A percentile compares a stretch with the other conserved stretches of the same genome.
Conservation (phyloP, 1,284 basidiomycete genomes). For the Ustilago bromivora region DNA sequence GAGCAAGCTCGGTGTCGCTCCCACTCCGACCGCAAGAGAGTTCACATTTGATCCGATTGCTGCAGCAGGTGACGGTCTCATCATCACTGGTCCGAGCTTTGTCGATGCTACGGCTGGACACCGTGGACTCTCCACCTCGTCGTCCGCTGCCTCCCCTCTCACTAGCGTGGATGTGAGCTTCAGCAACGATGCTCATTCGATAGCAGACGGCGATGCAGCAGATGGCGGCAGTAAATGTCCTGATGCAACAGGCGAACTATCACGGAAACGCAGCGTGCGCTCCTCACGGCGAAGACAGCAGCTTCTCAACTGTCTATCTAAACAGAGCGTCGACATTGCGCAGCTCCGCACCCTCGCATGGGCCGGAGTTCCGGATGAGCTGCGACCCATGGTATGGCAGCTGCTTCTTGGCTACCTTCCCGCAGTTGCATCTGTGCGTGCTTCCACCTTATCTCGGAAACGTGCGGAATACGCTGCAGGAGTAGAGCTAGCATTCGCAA, state of each 20-base stretch:
- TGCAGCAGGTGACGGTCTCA: constrained; percentile 61
- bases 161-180: constrained; percentile 14
- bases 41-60: constrained; percentile 61
- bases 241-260: constrained; percentile 1
- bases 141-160: constrained; percentile 19
- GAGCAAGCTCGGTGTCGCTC: constrained; percentile 27
- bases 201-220: constrained; percentile 1
- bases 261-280: constrained; percentile 48
- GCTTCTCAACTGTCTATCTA: constrained; percentile 54
- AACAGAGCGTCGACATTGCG: constrained; percentile 70
- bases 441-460: constrained; percentile 84
- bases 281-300: constrained; percentile 53
- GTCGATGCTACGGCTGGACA: constrained; percentile 30
- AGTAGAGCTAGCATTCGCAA: constrained; percentile 89
- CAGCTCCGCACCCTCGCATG: constrained; percentile 91
- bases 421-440: constrained; percentile 81
- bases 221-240: background rate
- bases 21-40: constrained; percentile 33
- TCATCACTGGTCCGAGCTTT: constrained; percentile 51
- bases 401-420: constrained; percentile 89
- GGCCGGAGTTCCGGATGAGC: constrained; percentile 89
- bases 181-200: constrained; percentile 2
- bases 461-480: constrained; percentile 90
- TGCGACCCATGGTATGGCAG: constrained; percentile 94
- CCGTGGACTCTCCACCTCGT: constrained; percentile 11